Percentiles rank a stretch among this genome's conserved stretches.
Evolutionary conservation across 306 rosid species (phyloP).

Genomic region (Cucurbita pepo): DNA sequence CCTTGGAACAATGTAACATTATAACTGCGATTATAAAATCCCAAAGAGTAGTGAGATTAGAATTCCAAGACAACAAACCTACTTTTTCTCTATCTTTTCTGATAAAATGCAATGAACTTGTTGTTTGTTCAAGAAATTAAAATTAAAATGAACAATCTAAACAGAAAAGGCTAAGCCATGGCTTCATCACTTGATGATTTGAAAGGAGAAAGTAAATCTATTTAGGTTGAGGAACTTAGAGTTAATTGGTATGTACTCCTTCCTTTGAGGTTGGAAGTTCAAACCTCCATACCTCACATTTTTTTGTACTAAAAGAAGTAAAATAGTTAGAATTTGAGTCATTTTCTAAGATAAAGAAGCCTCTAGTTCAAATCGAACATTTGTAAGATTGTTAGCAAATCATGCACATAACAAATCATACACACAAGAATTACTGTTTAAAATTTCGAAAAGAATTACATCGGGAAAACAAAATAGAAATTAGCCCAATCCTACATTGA

Average conservation of each 20-base stretch:
- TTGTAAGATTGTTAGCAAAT: neutral
- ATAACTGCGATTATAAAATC: neutral
- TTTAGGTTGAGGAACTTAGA: too few species aligned
- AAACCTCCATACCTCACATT: neutral
- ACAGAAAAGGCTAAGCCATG: neutral
- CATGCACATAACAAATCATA: neutral
- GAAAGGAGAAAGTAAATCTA: too few species aligned
- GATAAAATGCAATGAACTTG: neutral
- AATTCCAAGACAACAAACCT: neutral
- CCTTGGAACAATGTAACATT: conserved; percentile 3
- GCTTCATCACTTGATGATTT: too few species aligned
- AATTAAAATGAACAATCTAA: neutral
- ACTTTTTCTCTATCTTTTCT: neutral
- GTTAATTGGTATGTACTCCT: too few species aligned
- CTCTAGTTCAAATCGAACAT: neutral
- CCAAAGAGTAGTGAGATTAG: neutral
- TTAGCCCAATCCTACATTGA: neutral
- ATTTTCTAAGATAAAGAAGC: neutral
- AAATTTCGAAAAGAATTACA: neutral
- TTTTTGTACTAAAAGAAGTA: neutral
- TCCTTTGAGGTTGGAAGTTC: too few species aligned
- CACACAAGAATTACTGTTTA: neutral
- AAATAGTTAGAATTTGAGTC: neutral
- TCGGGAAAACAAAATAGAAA: neutral
- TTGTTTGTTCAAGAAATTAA: neutral